Evolutionary conservation across 257 asterid species (phyloP).

Genomic region (Primulina eburnea): DNA sequence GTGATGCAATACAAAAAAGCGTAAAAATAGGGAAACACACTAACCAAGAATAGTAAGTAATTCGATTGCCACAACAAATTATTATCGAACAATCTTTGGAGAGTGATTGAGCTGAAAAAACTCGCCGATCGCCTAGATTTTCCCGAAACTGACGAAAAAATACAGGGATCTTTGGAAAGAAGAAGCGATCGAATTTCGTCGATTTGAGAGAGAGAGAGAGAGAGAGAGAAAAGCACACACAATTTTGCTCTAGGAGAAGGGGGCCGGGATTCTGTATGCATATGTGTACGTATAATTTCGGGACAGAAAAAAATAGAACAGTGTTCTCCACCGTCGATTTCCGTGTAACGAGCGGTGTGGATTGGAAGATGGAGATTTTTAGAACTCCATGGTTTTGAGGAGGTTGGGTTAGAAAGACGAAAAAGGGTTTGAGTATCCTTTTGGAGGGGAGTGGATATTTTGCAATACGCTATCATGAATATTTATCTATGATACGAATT

Average conservation of each 20-base stretch:
- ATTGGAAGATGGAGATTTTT: conserved; percentile 13
- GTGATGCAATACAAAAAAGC: neutral
- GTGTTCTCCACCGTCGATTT: conserved; percentile 7
- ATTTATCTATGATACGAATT: too few species aligned
- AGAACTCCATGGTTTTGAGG: neutral
- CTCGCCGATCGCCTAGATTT: conserved; percentile 32
- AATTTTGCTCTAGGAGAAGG: conserved; percentile 27
- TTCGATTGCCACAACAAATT: conserved; percentile 16
- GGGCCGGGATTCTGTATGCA: conserved; percentile 22
- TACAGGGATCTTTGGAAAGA: conserved; percentile 42
- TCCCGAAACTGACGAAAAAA: conserved; percentile 4
- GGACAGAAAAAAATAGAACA: neutral
- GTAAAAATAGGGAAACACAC: conserved; percentile 8
- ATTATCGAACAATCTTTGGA: conserved; percentile 32
- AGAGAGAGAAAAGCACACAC: conserved; percentile 20
- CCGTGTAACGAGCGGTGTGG: conserved; percentile 20
- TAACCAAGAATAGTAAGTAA: conserved; percentile 27
- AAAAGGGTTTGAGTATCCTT: conserved; percentile 16
- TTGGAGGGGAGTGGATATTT: too few species aligned
- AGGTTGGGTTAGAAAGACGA: conserved; percentile 18
- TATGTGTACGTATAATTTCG: conserved; percentile 1
- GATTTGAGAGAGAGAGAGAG: conserved; percentile 25
- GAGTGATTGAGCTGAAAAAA: conserved; percentile 15
- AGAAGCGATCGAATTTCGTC: conserved; percentile 13
- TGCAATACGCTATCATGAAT: too few species aligned